phyloP scores from a whole-genome alignment of 2,329 filamentous ascomycete species.

The Ophiostoma sp. region DNA sequence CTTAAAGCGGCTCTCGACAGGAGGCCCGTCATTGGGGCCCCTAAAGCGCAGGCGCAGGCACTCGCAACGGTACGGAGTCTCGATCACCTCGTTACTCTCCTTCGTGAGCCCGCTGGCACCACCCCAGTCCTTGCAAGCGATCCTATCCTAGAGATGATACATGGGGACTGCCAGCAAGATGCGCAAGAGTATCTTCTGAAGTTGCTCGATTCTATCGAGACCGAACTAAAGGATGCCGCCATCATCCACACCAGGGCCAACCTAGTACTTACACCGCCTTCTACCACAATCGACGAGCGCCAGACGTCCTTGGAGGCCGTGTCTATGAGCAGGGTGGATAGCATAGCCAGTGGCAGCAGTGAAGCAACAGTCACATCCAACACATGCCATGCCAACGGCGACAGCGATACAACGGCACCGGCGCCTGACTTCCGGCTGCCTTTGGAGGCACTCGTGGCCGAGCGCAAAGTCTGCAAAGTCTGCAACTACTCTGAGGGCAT shows the following conservation, averaged over 20 bases:
- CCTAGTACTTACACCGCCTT: not conserved
- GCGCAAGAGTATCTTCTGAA: slow-evolving; percentile 96
- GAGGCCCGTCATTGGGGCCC: slow-evolving; percentile 30
- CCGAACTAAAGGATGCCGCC: slow-evolving; percentile 57
- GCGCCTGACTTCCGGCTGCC: slow-evolving; percentile 56
- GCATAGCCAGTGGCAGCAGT: too few relatives aligned
- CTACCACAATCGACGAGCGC: too few relatives aligned
- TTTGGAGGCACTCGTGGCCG: slow-evolving; percentile 78
- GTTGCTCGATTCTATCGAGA: slow-evolving; percentile 77
- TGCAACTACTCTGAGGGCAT: slow-evolving; percentile 86
- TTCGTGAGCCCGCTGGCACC: slow-evolving; percentile 65
- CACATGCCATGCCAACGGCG: not conserved
- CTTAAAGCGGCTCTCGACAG: slow-evolving; percentile 37
- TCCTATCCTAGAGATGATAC: slow-evolving; percentile 78
- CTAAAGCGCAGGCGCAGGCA: slow-evolving; percentile 35
- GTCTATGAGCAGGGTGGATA: too few relatives aligned
- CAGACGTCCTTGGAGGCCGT: too few relatives aligned
- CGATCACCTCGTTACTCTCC: slow-evolving; percentile 59
- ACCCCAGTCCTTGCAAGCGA: slow-evolving; percentile 79
- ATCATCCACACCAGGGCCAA: slow-evolving; percentile 33
- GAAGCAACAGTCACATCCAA: not conserved
- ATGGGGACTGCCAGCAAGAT: slow-evolving; percentile 93
- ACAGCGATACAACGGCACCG: slow-evolving; percentile 32
- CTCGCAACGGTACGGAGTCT: slow-evolving; percentile 46
- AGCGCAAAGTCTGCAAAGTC: slow-evolving; percentile 77